These are phyloP conservation scores for Chenopodium album DNA, from an alignment of 148 eudicot species.

Conservation along the genomic window DNA sequence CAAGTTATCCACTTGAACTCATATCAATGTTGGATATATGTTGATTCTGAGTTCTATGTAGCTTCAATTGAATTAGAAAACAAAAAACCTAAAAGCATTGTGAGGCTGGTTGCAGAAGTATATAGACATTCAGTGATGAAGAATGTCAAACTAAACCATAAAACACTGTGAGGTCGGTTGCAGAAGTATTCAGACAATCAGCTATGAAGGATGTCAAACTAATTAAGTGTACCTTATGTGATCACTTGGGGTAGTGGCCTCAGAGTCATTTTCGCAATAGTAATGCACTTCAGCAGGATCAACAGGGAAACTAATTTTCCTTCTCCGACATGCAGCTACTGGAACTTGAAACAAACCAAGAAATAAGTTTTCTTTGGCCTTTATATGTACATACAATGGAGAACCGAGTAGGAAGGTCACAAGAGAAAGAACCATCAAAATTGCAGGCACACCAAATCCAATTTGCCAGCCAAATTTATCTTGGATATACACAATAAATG, in stretches of 20 bases:
- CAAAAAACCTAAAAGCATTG: background rate
- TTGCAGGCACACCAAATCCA: slow-evolving; percentile 68
- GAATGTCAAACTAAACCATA: background rate
- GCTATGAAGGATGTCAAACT: background rate
- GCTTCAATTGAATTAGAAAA: background rate
- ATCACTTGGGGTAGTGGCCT: background rate
- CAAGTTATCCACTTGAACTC: background rate
- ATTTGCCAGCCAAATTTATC: slow-evolving; percentile 68
- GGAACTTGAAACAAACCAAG: slow-evolving; percentile 53
- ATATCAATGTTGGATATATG: background rate
- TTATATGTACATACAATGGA: slow-evolving; percentile 48
- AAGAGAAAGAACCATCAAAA: slow-evolving; percentile 55
- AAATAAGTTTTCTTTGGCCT: slow-evolving; percentile 50
- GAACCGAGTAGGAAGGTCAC: slow-evolving; percentile 53
- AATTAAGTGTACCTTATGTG: slow-evolving; percentile 19
- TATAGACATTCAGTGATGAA: background rate
- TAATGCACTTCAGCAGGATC: slow-evolving; percentile 19
- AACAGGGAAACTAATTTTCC: slow-evolving; percentile 8
- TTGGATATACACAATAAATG: slow-evolving; percentile 69
- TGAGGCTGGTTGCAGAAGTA: background rate
- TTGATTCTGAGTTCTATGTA: background rate
- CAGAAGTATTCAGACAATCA: background rate
- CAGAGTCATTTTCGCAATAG: slow-evolving; percentile 18
- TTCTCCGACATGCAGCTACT: slow-evolving; percentile 57
- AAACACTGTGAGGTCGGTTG: background rate